Conservation (phyloP, 495 filamentous ascomycete species). For the Neurospora sp. region DNA sequence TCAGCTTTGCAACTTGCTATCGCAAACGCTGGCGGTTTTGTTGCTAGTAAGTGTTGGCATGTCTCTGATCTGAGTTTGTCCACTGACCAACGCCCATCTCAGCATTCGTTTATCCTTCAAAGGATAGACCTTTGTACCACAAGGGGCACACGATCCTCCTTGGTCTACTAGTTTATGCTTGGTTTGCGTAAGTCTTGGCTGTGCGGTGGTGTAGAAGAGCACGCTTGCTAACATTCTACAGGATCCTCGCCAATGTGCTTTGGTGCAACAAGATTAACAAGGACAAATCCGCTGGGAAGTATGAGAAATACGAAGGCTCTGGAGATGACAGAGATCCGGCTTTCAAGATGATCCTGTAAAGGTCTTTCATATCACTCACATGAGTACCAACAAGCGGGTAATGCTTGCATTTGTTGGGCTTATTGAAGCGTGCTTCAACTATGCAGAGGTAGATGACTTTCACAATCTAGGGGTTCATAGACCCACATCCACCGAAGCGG, state of each 20-base stretch:
- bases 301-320: constrained; percentile 45
- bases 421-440: too few relatives aligned
- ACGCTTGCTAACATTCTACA: constrained; percentile 20
- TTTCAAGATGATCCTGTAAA: constrained; percentile 43
- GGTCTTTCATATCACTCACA: too few relatives aligned
- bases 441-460: too few relatives aligned
- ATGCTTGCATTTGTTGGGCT: too few relatives aligned
- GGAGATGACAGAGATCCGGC: constrained; percentile 58
- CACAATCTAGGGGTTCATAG: too few relatives aligned
- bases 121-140: constrained; percentile 36
- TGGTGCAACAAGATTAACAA: constrained; percentile 58
- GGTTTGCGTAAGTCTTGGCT: constrained; percentile 50
- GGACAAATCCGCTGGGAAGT: constrained; percentile 54
- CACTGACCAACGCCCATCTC: background rate
- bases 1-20: constrained; percentile 38
- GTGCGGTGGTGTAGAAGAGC: background rate
- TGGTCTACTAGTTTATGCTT: constrained; percentile 48
- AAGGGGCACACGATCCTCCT: constrained; percentile 52
- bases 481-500: too few relatives aligned
- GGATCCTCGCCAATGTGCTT: constrained; percentile 52
- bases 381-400: too few relatives aligned
- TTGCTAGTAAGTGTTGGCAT: constrained; percentile 23
- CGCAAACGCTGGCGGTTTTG: constrained; percentile 41
- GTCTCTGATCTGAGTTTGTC: background rate
- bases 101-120: constrained; percentile 49